Base-by-base conservation (phyloP, 225 moss, liverwort and hornwort genomes). In the Rhytidiadelphus loreus region DNA sequence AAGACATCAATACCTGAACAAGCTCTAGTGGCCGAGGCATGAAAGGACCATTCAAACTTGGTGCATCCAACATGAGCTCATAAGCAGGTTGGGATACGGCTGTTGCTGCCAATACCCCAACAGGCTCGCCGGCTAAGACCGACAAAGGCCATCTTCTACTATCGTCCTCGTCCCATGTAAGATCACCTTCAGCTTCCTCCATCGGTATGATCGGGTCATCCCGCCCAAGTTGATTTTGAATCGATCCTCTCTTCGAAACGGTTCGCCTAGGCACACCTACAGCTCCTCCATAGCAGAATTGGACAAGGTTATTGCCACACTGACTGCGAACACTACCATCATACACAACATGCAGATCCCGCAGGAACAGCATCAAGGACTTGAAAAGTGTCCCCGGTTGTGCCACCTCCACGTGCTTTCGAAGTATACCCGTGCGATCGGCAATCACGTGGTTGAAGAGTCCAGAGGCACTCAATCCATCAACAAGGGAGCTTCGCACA, bases 361-460 rank as follows among this genome's bases (percentile, higher is more conserved):
- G 91, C n/a, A 97, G 89, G 83, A 93, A 97, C 35, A 98, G 95
- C 91, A 97, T 95, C 71, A 91, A 78, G 70, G 94, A 92, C 91
- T 99, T 97, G 50, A 99, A 99, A 48, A 99, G 94, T 15, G 95
- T 95, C 88, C 98, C 97, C 37, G 95, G 95, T 78, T 95, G 93
- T 30, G 95, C 88, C 85, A 96, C 95, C 80, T 98, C 98, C 61
- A 97, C 73, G 77, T 91, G 95, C 8, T 97, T 95, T 83, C 92
- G 91, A 88, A 84, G 62, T 9, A 96, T 90, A n/a, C 94, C 93
- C 33, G 93, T 91, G 46, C 90, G 87, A 56, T 90, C 84, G 64
- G 90, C 90, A 89, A 94, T 93, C 15, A 96, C 87, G 78, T 97
- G 98, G 48, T 93, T 92, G 81, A 94, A 96, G 64, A 96, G 94